Conservation (phyloP, 176 grass and related monocot species). For the Raddia guianensis region DNA sequence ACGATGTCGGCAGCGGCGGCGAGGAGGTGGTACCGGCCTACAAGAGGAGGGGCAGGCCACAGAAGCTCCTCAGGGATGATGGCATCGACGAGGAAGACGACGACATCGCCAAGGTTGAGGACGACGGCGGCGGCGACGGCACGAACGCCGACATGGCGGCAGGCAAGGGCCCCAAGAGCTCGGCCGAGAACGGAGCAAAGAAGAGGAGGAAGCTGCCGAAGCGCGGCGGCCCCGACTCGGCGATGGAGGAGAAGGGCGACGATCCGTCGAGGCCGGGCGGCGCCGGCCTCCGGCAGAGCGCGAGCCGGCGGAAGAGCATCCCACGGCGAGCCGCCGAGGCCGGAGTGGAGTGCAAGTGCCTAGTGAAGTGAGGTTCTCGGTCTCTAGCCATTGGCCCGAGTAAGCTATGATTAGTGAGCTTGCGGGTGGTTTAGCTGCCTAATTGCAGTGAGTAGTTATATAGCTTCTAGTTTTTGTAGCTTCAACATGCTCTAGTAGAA, state of each 20-base stretch:
- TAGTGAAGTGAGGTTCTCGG: slow-evolving; percentile 37
- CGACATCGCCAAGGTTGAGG: slow-evolving; percentile 39
- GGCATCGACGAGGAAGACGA: slow-evolving; percentile 58
- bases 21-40: slow-evolving; percentile 67
- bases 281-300: slow-evolving; percentile 72
- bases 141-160: slow-evolving; percentile 13
- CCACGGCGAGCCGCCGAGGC: slow-evolving; percentile 88
- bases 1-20: slow-evolving; percentile 59
- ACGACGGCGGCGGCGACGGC: slow-evolving; percentile 38
- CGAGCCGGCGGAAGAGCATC: slow-evolving; percentile 87
- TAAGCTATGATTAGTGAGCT: not conserved
- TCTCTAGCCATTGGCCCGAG: slow-evolving; percentile 3
- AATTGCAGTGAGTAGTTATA: slow-evolving; percentile 27
- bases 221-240: slow-evolving; percentile 9
- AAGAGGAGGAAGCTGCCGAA: slow-evolving; percentile 47
- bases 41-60: slow-evolving; percentile 69
- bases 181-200: slow-evolving; percentile 45
- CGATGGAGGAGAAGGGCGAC: slow-evolving; percentile 36
- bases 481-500: slow-evolving; percentile 13
- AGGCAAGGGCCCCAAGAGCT: slow-evolving; percentile 39
- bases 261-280: slow-evolving; percentile 42
- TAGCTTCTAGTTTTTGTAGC: slow-evolving; percentile 20
- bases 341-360: slow-evolving; percentile 62
- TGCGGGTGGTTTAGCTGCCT: slow-evolving; percentile 13
- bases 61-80: slow-evolving; percentile 58